Conservation (phyloP, 176 grass and related monocot genomes). For the Juncus effusus region DNA sequence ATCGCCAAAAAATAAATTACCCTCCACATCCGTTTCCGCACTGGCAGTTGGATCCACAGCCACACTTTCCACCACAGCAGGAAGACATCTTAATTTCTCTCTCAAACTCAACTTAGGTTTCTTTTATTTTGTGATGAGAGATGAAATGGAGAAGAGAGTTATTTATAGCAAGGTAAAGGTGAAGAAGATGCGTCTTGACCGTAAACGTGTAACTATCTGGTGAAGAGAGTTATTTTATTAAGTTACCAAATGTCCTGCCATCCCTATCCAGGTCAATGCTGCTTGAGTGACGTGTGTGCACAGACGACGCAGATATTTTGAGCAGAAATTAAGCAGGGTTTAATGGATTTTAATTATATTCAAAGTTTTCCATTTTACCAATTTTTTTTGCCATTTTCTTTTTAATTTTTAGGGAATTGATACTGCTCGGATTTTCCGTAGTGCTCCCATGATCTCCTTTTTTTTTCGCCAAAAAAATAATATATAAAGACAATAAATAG, state of each 20-base stretch:
- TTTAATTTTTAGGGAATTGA: no score
- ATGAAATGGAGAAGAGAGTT: background rate
- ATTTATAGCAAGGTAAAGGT: conserved; percentile 19
- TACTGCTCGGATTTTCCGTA: no score
- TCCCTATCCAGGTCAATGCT: conserved; percentile 1
- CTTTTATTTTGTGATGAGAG: background rate
- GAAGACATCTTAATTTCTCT: conserved; percentile 39
- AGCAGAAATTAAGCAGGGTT: no score
- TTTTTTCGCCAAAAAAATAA: no score
- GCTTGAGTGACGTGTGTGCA: background rate
- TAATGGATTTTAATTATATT: no score
- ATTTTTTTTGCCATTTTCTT: no score
- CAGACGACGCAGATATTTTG: background rate
- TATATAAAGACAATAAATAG: no score
- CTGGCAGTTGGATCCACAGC: conserved; percentile 64
- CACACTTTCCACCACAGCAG: conserved; percentile 95
- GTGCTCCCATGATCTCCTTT: no score
- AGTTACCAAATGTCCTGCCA: background rate
- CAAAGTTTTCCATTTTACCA: no score
- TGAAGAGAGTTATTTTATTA: background rate
- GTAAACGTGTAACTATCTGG: conserved; percentile 17
- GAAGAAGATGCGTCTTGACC: conserved; percentile 4
- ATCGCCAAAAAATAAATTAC: conserved; percentile 24
- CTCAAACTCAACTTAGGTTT: background rate
- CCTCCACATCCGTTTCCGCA: conserved; percentile 79